These are phyloP conservation scores for Candida patagonica DNA, from an alignment of 805 yeast species.

Conservation along the genomic window DNA sequence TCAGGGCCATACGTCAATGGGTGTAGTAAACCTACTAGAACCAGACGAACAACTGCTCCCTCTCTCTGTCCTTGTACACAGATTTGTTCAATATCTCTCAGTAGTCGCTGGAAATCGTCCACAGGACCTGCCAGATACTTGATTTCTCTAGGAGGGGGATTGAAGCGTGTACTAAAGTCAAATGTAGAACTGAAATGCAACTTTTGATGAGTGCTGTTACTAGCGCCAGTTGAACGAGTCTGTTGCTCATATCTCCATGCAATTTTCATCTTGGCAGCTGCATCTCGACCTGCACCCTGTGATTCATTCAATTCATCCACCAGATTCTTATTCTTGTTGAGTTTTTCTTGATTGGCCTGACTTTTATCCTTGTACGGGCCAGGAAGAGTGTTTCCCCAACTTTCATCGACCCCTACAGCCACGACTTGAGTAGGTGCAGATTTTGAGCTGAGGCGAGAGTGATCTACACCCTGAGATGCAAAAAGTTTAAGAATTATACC, in stretches of 20 bases:
- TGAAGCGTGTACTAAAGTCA: constrained; percentile 63
- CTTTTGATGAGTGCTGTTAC: constrained; percentile 20
- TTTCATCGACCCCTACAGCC: constrained; percentile 47
- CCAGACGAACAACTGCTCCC: constrained; percentile 49
- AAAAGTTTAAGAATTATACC: constrained; percentile 59
- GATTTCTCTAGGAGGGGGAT: constrained; percentile 55
- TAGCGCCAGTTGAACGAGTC: constrained; percentile 18
- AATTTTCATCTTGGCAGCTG: constrained; percentile 49
- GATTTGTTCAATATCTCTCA: neutral
- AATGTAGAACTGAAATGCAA: constrained; percentile 57
- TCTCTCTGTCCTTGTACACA: constrained; percentile 14
- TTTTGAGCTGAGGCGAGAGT: constrained; percentile 35
- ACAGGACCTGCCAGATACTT: constrained; percentile 34
- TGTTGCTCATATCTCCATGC: constrained; percentile 85
- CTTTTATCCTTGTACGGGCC: constrained; percentile 57
- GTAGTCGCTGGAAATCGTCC: neutral
- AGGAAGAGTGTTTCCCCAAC: constrained; percentile 65
- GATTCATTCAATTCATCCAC: constrained; percentile 1
- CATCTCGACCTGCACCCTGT: constrained; percentile 1
- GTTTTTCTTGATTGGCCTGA: constrained; percentile 28
- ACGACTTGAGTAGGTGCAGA: constrained; percentile 43
- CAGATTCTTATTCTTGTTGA: constrained; percentile 31
- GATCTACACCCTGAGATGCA: constrained; percentile 69
- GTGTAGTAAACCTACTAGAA: constrained; percentile 68
- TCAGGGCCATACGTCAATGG: constrained; percentile 51